Evolutionary conservation across 2,329 filamentous ascomycete genomes (phyloP).

Genomic region (Amauroascus verrucosus): DNA sequence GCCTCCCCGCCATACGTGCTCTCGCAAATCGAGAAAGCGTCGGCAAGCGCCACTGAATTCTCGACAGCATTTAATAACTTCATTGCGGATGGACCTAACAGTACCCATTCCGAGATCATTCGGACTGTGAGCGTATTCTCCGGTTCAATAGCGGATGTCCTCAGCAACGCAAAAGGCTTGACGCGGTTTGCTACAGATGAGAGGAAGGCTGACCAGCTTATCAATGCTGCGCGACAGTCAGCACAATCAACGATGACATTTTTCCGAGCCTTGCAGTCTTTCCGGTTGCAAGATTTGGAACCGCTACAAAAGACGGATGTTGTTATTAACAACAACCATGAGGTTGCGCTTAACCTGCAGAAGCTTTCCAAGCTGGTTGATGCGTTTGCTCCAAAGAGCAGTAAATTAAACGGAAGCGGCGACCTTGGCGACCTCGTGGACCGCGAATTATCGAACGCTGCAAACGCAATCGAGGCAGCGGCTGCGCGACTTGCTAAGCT

Average conservation of each 20-base stretch:
- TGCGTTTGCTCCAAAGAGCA: conserved; percentile 76
- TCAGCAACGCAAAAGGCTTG: conserved; percentile 93
- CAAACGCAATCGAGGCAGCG: conserved; percentile 88
- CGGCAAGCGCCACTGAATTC: conserved; percentile 89
- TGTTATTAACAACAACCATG: conserved; percentile 93
- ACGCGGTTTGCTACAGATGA: conserved; percentile 89
- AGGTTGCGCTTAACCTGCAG: conserved; percentile 89
- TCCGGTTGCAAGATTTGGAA: conserved; percentile 83
- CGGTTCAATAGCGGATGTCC: conserved; percentile 81
- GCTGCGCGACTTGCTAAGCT: conserved; percentile 81
- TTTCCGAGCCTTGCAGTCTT: conserved; percentile 88
- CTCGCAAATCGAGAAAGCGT: conserved; percentile 95
- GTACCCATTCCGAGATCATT: conserved; percentile 81
- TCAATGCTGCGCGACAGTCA: conserved; percentile 70
- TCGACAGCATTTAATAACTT: conserved; percentile 98
- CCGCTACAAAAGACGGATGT: conserved; percentile 89
- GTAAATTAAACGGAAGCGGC: conserved; percentile 65
- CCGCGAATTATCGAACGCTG: conserved; percentile 80
- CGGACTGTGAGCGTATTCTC: conserved; percentile 84
- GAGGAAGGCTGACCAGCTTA: conserved; percentile 79
- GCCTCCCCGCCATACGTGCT: conserved; percentile 89
- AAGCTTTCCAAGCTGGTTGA: conserved; percentile 89
- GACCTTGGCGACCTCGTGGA: conserved; percentile 92
- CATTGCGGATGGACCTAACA: conserved; percentile 90
- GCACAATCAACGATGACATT: conserved; percentile 84